Conservation (phyloP, 1,284 basidiomycete genomes). For the Volvariella surrecta region DNA sequence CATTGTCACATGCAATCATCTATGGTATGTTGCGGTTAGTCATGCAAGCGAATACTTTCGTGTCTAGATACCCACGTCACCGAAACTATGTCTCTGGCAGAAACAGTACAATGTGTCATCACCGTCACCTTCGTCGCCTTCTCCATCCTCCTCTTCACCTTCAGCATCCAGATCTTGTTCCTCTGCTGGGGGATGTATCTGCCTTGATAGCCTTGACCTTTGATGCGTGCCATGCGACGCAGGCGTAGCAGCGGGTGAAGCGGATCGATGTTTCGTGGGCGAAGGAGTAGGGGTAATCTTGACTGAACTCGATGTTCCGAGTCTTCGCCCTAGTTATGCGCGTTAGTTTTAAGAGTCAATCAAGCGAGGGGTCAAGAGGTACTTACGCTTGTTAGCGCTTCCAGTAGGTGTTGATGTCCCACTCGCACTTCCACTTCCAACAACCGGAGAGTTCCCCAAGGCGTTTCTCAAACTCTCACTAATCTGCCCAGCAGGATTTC, state of each 20-base stretch:
- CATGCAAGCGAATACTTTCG: not conserved
- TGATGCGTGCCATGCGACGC: conserved; percentile 19
- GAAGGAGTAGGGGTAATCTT: conserved; percentile 25
- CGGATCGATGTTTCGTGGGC: conserved; percentile 29
- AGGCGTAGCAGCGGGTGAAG: conserved; percentile 27
- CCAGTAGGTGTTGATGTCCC: conserved; percentile 15
- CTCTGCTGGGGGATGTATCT: conserved; percentile 25
- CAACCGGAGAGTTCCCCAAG: conserved; percentile 18
- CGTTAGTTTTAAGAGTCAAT: not conserved
- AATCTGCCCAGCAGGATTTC: conserved; percentile 38
- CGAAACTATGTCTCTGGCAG: conserved; percentile 40
- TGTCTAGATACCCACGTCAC: conserved; percentile 26
- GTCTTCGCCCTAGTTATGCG: conserved; percentile 24
- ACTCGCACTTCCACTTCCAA: conserved; percentile 11
- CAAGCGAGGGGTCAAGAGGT: not conserved
- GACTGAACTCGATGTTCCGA: conserved; percentile 27
- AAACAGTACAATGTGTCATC: conserved; percentile 38
- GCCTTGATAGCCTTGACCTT: conserved; percentile 33
- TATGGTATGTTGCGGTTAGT: conserved; percentile 12
- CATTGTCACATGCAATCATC: conserved; percentile 44
- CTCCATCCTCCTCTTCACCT: conserved; percentile 19
- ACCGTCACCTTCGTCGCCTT: conserved; percentile 25
- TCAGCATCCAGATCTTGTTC: not conserved
- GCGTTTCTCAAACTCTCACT: conserved; percentile 41
- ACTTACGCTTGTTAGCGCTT: conserved; percentile 27